Conservation (phyloP, 331 rosid species). For the Telfairia occidentalis region DNA sequence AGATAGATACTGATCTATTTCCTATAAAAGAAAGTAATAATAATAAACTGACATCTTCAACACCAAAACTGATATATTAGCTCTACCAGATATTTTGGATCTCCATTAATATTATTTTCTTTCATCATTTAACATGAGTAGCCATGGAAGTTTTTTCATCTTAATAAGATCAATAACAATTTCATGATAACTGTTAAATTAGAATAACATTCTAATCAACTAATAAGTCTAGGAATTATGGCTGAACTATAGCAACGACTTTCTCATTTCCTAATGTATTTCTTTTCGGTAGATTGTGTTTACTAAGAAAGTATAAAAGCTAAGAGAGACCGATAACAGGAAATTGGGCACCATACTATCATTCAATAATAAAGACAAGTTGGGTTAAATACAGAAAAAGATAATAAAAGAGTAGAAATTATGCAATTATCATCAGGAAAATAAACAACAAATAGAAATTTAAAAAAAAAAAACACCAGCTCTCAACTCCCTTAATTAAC, state of each 20-base stretch:
- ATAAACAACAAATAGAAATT: neutral
- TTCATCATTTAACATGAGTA: neutral
- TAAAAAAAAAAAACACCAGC: neutral
- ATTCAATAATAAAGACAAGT: neutral
- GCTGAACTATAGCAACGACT: neutral
- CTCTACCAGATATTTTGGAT: neutral
- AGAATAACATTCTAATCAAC: neutral
- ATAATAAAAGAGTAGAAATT: neutral
- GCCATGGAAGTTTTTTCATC: neutral
- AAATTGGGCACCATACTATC: neutral
- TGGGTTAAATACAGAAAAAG: neutral
- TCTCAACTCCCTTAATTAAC: conserved; percentile 17
- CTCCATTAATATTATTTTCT: neutral
- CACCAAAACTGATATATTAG: neutral
- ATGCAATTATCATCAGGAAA: neutral
- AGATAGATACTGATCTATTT: neutral
- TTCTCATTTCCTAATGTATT: neutral
- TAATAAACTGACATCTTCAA: neutral
- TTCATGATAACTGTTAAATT: neutral
- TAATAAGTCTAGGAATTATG: neutral
- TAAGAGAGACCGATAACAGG: neutral
- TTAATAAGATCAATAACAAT: neutral
- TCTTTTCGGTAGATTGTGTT: neutral
- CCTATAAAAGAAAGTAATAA: neutral
- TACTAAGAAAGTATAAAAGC: neutral